phyloP scores from a whole-genome alignment of 768 basidiomycete species.

The Leccinum subgranulosum region DNA sequence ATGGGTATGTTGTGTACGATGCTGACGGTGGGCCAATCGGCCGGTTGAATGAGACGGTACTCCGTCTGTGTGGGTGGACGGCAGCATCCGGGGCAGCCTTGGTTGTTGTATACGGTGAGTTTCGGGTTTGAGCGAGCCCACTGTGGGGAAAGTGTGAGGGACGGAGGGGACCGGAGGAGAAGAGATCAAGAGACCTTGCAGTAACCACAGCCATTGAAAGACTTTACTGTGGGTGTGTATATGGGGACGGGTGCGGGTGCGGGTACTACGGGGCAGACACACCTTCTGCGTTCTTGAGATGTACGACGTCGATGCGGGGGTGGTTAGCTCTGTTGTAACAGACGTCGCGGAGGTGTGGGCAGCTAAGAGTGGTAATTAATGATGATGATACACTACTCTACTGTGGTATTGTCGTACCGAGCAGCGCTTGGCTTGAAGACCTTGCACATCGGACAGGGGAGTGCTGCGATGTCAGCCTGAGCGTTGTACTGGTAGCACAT shows the following conservation, averaged over 20 bases:
- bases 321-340: conserved; percentile 74
- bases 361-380: conserved; percentile 39
- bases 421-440: conserved; percentile 62
- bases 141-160: conserved; percentile 39
- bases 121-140: conserved; percentile 69
- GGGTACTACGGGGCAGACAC: conserved; percentile 20
- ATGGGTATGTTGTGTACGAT: conserved; percentile 71
- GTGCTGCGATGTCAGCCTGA: conserved; percentile 59
- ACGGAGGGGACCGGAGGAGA: conserved; percentile 18
- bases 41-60: conserved; percentile 58
- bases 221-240: conserved; percentile 50
- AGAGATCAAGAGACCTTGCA: conserved; percentile 63
- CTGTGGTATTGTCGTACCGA: conserved; percentile 39
- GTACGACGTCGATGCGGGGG: conserved; percentile 74
- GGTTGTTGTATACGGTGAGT: conserved; percentile 58
- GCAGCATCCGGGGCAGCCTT: conserved; percentile 89
- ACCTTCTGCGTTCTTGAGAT: conserved; percentile 89
- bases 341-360: conserved; percentile 71
- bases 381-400: no score
- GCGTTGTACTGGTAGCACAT: conserved; percentile 79
- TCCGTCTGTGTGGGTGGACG: conserved; percentile 64
- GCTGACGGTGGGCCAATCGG: conserved; percentile 81
- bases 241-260: conserved; percentile 12
- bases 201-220: conserved; percentile 84
- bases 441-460: conserved; percentile 81